Evolutionary conservation across 768 basidiomycete species (phyloP).

Genomic region (Epithele typhae): DNA sequence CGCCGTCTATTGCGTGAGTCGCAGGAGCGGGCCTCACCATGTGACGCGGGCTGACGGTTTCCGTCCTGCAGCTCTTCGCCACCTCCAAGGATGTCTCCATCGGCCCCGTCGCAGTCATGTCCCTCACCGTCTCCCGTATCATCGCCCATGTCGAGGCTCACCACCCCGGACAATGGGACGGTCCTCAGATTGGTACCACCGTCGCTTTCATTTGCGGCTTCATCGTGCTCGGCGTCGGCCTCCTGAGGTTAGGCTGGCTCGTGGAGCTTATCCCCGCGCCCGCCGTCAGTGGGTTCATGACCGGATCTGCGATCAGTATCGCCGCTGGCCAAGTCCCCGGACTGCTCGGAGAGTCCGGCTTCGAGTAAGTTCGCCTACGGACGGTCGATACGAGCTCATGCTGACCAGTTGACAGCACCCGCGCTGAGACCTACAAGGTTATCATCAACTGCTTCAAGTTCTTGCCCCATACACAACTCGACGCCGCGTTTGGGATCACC

Average conservation of each 20-base stretch:
- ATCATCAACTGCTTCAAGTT: constrained; percentile 93
- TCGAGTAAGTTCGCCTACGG: constrained; percentile 55
- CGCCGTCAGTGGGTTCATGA: constrained; percentile 91
- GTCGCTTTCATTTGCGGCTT: constrained; percentile 87
- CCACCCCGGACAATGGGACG: constrained; percentile 54
- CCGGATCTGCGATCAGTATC: constrained; percentile 94
- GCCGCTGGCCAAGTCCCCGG: constrained; percentile 85
- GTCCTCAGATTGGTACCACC: constrained; percentile 76
- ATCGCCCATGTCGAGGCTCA: constrained; percentile 57
- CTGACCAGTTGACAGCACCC: constrained; percentile 51
- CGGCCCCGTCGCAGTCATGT: constrained; percentile 99
- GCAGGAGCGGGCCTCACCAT: not conserved
- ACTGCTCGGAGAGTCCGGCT: constrained; percentile 81
- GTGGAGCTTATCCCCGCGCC: constrained; percentile 91
- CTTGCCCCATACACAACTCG: constrained; percentile 61
- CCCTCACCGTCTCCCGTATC: constrained; percentile 78
- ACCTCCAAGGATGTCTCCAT: constrained; percentile 99
- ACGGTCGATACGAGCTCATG: constrained; percentile 7
- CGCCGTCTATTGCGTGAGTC: constrained; percentile 72
- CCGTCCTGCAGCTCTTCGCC: constrained; percentile 83
- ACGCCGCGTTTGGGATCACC: constrained; percentile 88
- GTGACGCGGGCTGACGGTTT: no score
- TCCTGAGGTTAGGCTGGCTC: constrained; percentile 88
- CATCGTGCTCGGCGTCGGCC: constrained; percentile 85
- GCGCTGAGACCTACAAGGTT: constrained; percentile 78